Conservation (phyloP, 106 monocot genomes). For the Acanthochlamys bracteata region DNA sequence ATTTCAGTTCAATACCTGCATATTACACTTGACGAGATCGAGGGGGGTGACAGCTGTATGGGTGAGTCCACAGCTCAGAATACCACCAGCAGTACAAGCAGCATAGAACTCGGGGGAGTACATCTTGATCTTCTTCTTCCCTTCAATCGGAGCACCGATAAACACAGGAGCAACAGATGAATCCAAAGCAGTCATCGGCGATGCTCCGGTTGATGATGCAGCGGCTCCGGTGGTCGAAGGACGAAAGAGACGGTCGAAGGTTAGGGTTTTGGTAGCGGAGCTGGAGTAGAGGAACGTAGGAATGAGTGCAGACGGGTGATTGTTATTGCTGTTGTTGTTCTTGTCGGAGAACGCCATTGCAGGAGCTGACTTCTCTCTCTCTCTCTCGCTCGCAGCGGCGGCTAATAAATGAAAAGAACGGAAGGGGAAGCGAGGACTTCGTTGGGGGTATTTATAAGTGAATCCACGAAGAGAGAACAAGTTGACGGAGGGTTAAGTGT, state of each 20-base stretch:
- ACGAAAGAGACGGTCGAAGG: background rate
- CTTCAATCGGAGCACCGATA: conserved; percentile 22
- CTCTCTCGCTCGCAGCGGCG: background rate
- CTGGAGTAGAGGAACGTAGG: conserved; percentile 35
- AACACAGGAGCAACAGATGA: conserved; percentile 1
- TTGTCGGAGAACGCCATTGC: background rate
- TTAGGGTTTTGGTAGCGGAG: conserved; percentile 4
- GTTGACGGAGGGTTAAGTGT: no score
- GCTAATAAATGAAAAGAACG: background rate
- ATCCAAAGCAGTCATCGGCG: background rate
- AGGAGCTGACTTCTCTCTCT: background rate
- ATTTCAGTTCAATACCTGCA: conserved; percentile 20
- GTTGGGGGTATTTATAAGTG: no score
- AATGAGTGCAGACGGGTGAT: conserved; percentile 16
- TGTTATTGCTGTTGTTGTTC: background rate
- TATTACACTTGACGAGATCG: conserved; percentile 40
- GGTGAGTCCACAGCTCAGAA: conserved; percentile 30
- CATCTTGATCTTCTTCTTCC: conserved; percentile 37
- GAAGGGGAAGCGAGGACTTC: background rate
- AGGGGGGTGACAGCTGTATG: conserved; percentile 34
- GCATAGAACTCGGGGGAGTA: conserved; percentile 32
- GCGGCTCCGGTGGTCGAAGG: background rate
- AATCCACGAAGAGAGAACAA: no score
- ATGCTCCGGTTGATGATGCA: background rate
- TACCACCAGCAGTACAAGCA: conserved; percentile 26